Evolutionary conservation across 805 yeast genomes (phyloP), one percentile per base, ranked within the genome.

Genomic region (Nakazawaea wyomingensis): DNA sequence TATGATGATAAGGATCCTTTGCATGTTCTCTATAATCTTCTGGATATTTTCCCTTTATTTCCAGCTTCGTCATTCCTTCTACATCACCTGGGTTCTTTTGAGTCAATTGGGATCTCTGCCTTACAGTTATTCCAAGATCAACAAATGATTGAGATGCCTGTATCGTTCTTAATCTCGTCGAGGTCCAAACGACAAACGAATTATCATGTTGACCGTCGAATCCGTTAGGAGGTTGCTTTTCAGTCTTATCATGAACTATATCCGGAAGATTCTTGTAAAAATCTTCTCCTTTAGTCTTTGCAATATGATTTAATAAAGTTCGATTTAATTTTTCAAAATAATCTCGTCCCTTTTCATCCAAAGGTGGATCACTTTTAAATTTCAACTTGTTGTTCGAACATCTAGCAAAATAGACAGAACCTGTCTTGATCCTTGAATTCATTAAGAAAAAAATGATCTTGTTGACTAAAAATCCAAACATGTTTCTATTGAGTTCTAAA

Each of bases 331-430:
- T 70, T 39, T 72, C 66, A 1, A 96, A 82, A 60, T 85, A 91
- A 35, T 60, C 64, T 17, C 66, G 55, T 3, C 97, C 97, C 40
- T 72, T 79, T n/a, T 69, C 80, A 52, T 85, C 86, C 54, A 91
- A 69, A 13, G 82, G 84, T 32, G 93, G 95, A 62, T 93, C 98
- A 49, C 78, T 76, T 46, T 83, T 72, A 62, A 77, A 86, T 43
- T 68, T 71, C 35, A 78, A 63, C 27, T 77, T 72, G 51, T 74
- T 73, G 39, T 71, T 66, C 9, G 83, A 79, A 60, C 93, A 85
- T 48, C 95, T 69, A 1, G 98, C 96, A 66, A 93, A 89, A 61
- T 80, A 93, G n/a, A 93, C 87, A 22, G 90, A 80, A 0, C 98
- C 97, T 40, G 78, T 72, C 59, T 88, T 87, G 55, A 88, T 84